phyloP scores from a whole-genome alignment of 73 alveolate species.

The Paramecium primaurelia region DNA sequence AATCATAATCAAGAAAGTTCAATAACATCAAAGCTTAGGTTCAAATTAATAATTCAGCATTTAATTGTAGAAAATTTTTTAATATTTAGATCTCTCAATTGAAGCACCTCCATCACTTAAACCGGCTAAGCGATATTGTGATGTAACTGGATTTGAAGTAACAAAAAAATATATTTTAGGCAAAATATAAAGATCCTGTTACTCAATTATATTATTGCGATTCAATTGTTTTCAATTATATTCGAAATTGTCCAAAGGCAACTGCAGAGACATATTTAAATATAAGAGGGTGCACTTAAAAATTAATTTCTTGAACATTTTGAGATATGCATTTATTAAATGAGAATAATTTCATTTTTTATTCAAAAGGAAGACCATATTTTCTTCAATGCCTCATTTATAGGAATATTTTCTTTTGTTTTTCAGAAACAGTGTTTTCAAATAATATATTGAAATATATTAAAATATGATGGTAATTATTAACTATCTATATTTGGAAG shows the following conservation, averaged over 20 bases:
- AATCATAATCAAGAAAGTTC: background rate
- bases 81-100: background rate
- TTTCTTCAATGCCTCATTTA: background rate
- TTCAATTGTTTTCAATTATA: background rate
- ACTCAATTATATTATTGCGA: slow-evolving; percentile 15
- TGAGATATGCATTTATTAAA: background rate
- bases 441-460: no score
- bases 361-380: background rate
- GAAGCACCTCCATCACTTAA: slow-evolving; percentile 41
- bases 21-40: background rate
- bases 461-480: no score
- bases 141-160: slow-evolving; percentile 44
- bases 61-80: background rate
- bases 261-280: slow-evolving; percentile 8
- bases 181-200: slow-evolving; percentile 36
- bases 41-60: background rate
- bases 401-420: no score
- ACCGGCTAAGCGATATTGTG: slow-evolving; percentile 46
- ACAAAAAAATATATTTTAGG: background rate
- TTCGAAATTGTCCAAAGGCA: slow-evolving; percentile 9
- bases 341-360: background rate
- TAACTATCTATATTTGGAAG: no score
- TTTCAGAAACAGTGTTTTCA: no score
- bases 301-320: background rate
- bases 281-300: slow-evolving; percentile 29